A percentile compares a stretch with the other conserved stretches of the same genome.
Conservation (phyloP, 805 yeast genomes). For the Monosporozyma aerobia region DNA sequence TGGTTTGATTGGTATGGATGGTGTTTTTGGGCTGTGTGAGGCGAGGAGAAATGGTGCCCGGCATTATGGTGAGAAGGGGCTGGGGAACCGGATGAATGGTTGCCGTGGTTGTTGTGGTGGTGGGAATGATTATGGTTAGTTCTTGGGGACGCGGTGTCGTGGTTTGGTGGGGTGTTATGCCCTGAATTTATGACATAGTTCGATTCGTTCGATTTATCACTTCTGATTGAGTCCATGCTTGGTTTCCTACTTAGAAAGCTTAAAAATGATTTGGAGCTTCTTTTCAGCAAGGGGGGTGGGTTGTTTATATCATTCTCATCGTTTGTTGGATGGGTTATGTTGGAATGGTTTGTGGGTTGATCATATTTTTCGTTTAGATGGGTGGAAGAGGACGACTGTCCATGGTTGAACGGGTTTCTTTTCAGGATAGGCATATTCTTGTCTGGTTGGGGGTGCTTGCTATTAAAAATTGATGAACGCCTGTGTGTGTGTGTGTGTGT, state of each 20-base stretch:
- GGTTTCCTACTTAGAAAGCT: slow-evolving; percentile 26
- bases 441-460: not conserved
- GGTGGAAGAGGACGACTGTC: slow-evolving; percentile 3
- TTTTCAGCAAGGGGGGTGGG: slow-evolving; percentile 10
- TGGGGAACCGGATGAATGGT: slow-evolving; percentile 3
- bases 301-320: not conserved
- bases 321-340: not conserved
- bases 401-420: slow-evolving; percentile 22
- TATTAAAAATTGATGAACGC: too few species aligned
- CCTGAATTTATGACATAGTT: slow-evolving; percentile 7
- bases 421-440: slow-evolving; percentile 8
- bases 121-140: not conserved
- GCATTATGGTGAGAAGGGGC: slow-evolving; percentile 1
- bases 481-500: not conserved
- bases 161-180: slow-evolving; percentile 1
- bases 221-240: slow-evolving; percentile 25
- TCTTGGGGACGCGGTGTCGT: not conserved
- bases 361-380: slow-evolving; percentile 4
- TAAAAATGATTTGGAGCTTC: slow-evolving; percentile 24
- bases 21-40: not conserved
- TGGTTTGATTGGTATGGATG: slow-evolving; percentile 2
- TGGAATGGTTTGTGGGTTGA: not conserved
- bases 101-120: not conserved
- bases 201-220: slow-evolving; percentile 24
- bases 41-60: not conserved